Percentiles rank a stretch among this genome's conserved stretches.
These are phyloP conservation scores for Leccinum uliginosum DNA, from an alignment of 768 basidiomycete genomes.

Conservation along the genomic window DNA sequence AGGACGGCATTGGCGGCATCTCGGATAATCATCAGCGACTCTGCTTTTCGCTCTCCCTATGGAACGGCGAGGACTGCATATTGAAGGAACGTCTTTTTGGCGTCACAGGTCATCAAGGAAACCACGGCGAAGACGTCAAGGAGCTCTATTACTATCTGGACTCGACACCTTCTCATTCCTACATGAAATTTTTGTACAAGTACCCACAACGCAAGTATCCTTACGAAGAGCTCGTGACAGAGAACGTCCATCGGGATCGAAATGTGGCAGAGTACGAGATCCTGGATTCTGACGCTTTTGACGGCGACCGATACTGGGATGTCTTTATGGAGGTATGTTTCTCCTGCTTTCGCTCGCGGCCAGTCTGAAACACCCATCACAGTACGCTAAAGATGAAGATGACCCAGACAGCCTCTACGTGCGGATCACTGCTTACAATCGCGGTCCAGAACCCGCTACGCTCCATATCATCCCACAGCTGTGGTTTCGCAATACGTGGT, in stretches of 20 bases:
- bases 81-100: conserved; percentile 97
- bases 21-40: conserved; percentile 96
- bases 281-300: conserved; percentile 86
- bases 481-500: conserved; percentile 99
- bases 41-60: conserved; percentile 85
- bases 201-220: conserved; percentile 92
- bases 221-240: conserved; percentile 87
- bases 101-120: conserved; percentile 94
- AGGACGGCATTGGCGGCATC: conserved; percentile 96
- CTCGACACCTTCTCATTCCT: conserved; percentile 97
- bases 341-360: conserved; percentile 4
- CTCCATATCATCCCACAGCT: conserved; percentile 93
- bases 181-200: conserved; percentile 99
- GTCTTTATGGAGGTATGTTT: conserved; percentile 87
- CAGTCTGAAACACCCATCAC: conserved; percentile 5
- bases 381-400: conserved; percentile 98
- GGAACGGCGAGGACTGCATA: conserved; percentile 94
- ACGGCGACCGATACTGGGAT: conserved; percentile 96
- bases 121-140: conserved; percentile 99
- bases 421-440: conserved; percentile 94
- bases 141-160: conserved; percentile 99
- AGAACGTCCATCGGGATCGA: conserved; percentile 77
- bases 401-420: conserved; percentile 84
- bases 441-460: conserved; percentile 91
- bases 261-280: conserved; percentile 92